A percentile compares a stretch with the other conserved stretches of the same genome.
Evolutionary conservation across 2,329 filamentous ascomycete genomes (phyloP).

Genomic region (Colletotrichum godetiae): DNA sequence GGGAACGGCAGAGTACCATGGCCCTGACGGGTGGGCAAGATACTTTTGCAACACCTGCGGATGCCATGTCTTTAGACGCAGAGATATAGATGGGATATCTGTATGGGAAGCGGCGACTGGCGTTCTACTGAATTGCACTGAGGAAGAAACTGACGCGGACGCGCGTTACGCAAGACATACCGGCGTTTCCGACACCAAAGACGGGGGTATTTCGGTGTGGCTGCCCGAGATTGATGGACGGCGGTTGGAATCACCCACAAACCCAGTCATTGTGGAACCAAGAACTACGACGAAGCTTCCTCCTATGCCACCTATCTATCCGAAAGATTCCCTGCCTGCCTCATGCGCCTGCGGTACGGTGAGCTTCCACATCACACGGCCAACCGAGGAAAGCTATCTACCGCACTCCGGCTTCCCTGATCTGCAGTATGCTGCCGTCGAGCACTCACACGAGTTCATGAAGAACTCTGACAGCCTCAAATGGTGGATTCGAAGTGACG

Average conservation of each 20-base stretch:
- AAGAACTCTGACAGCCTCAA: conserved; percentile 61
- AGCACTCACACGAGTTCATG: conserved; percentile 27
- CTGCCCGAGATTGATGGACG: conserved; percentile 6
- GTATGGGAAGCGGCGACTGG: conserved; percentile 53
- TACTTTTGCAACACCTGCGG: conserved; percentile 56
- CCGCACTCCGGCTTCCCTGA: conserved; percentile 64
- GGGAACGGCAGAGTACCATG: conserved; percentile 32
- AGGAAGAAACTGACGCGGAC: neutral
- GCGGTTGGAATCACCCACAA: neutral
- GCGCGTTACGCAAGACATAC: conserved; percentile 36
- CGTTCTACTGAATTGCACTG: conserved; percentile 39
- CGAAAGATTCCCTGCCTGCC: conserved; percentile 36
- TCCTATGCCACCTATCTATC: neutral
- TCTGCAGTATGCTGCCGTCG: conserved; percentile 17
- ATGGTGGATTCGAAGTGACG: conserved; percentile 67
- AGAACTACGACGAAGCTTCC: neutral
- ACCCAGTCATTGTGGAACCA: neutral
- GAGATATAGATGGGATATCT: neutral
- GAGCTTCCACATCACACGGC: conserved; percentile 67
- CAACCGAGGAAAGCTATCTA: conserved; percentile 56
- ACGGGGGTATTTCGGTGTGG: conserved; percentile 51
- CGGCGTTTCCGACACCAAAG: conserved; percentile 45
- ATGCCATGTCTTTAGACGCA: conserved; percentile 52
- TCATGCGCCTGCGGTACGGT: conserved; percentile 50
- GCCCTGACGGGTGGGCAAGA: conserved; percentile 34